These are phyloP conservation scores for Aspergillus unguis DNA, from an alignment of 2,329 filamentous ascomycete genomes.

Conservation along the genomic window DNA sequence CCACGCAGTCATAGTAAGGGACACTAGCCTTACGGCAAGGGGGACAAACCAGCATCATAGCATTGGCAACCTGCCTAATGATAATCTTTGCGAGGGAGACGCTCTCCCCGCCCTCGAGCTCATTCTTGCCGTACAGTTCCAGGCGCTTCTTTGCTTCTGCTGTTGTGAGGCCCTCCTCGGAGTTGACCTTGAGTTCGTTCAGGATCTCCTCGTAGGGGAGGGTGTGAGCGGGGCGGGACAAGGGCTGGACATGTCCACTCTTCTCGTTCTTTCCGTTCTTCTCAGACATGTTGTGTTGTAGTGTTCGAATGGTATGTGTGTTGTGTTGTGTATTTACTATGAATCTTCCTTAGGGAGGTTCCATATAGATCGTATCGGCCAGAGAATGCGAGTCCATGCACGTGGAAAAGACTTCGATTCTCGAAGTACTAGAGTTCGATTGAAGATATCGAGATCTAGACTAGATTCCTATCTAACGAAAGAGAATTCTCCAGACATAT, in stretches of 20 bases:
- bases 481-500: no score
- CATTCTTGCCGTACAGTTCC: constrained; percentile 59
- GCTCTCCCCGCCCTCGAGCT: constrained; percentile 62
- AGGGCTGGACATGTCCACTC: constrained; percentile 32
- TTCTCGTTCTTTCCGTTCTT: background rate
- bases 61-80: constrained; percentile 64
- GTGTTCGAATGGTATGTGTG: background rate
- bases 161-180: constrained; percentile 56
- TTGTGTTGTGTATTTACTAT: constrained; percentile 13
- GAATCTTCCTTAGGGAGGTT: constrained; percentile 26
- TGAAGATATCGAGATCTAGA: constrained; percentile 13
- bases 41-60: constrained; percentile 59
- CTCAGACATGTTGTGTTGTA: constrained; percentile 1
- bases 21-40: background rate
- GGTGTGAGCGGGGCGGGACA: constrained; percentile 62
- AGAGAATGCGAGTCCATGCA: constrained; percentile 34
- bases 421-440: constrained; percentile 4
- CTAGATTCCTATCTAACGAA: background rate
- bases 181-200: constrained; percentile 54
- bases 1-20: background rate
- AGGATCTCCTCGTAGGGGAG: constrained; percentile 54
- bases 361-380: constrained; percentile 32
- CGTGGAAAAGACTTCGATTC: constrained; percentile 2
- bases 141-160: constrained; percentile 55
- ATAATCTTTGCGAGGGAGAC: constrained; percentile 69